Conservation (phyloP, 306 rosid species). For the Prunus persica region DNA sequence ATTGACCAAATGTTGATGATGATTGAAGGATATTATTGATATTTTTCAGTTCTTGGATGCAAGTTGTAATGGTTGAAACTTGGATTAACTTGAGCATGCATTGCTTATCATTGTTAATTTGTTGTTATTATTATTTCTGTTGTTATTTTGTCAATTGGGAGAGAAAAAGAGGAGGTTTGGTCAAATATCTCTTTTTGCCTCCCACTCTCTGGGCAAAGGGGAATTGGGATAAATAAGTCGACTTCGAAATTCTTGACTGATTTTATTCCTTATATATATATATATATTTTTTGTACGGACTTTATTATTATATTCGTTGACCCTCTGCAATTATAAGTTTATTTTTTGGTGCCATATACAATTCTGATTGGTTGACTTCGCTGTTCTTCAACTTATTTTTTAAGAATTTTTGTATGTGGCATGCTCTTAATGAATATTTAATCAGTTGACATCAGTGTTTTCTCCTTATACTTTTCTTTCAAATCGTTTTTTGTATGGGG, state of each 20-base stretch:
- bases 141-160: too few species aligned
- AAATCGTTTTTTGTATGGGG: neutral
- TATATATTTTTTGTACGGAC: neutral
- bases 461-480: neutral
- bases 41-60: too few species aligned
- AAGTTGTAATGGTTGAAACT: too few species aligned
- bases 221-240: neutral
- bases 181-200: neutral
- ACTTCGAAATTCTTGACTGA: neutral
- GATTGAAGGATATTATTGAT: too few species aligned
- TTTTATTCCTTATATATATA: neutral
- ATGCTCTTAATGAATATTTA: neutral
- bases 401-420: neutral
- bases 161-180: neutral
- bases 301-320: neutral
- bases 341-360: too few species aligned
- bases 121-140: too few species aligned
- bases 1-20: too few species aligned
- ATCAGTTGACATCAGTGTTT: neutral
- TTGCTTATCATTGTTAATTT: too few species aligned
- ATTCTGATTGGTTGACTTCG: neutral
- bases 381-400: neutral
- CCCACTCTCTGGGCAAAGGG: neutral
- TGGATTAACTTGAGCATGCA: too few species aligned
- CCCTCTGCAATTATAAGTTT: neutral